Conservation (phyloP, 1,284 basidiomycete species). For the Taiwanofungus camphoratus region DNA sequence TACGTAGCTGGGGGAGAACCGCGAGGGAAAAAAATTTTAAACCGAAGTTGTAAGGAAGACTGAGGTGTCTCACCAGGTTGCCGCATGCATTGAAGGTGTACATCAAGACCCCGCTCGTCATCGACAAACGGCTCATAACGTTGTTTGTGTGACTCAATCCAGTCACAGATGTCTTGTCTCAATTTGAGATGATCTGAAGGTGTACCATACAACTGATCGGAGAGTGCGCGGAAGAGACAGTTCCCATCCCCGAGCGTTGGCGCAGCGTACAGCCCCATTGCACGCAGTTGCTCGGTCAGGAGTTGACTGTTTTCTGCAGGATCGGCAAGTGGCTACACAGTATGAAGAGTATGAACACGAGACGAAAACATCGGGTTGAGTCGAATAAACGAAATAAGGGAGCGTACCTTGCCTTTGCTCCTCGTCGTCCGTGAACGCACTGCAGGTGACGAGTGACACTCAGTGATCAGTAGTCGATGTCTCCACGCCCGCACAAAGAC, state of each 20-base stretch:
- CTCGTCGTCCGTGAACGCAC: constrained; percentile 63
- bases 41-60: constrained; percentile 1
- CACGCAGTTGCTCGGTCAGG: constrained; percentile 64
- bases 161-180: constrained; percentile 75
- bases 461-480: constrained; percentile 18
- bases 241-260: constrained; percentile 82
- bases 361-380: constrained; percentile 9
- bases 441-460: constrained; percentile 25
- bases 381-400: constrained; percentile 14
- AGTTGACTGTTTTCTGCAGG: constrained; percentile 58
- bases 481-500: constrained; percentile 13
- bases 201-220: constrained; percentile 78
- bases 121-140: constrained; percentile 88
- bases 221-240: constrained; percentile 80
- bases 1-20: constrained; percentile 59
- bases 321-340: constrained; percentile 50
- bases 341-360: constrained; percentile 11
- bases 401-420: constrained; percentile 49
- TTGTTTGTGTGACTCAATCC: constrained; percentile 65
- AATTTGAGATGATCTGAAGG: constrained; percentile 66
- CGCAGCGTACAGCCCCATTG: constrained; percentile 74
- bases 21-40: constrained; percentile 2
- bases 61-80: constrained; percentile 53
- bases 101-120: constrained; percentile 70
- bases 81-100: constrained; percentile 71